Percentiles rank a stretch among this genome's conserved stretches.
phyloP scores from a whole-genome alignment of 495 filamentous ascomycete species.

The Neurospora sp. region DNA sequence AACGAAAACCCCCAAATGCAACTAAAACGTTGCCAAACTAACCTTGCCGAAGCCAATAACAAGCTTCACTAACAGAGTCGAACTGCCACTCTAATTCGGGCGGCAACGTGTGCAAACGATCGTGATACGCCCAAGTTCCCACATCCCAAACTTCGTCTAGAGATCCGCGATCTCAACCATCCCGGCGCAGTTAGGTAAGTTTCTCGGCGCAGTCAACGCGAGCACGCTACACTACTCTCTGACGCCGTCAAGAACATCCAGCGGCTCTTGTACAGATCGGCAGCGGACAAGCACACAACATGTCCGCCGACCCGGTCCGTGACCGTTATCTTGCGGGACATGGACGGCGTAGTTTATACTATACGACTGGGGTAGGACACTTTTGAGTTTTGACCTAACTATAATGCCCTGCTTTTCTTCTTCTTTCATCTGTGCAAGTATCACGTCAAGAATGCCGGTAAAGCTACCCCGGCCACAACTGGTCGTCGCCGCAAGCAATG shows the following conservation, averaged over 20 bases:
- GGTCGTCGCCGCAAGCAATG: too few relatives aligned
- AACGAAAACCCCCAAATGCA: too few relatives aligned
- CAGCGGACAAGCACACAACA: conserved; percentile 25
- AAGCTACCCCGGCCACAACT: too few relatives aligned
- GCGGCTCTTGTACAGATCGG: conserved; percentile 47
- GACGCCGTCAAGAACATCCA: conserved; percentile 54
- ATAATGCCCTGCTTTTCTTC: background rate
- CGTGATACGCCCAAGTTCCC: conserved; percentile 19
- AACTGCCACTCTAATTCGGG: too few relatives aligned
- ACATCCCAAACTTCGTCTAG: conserved; percentile 58
- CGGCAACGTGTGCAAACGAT: background rate
- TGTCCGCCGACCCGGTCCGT: conserved; percentile 56
- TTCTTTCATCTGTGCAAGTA: background rate
- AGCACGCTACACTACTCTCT: conserved; percentile 46
- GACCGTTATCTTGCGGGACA: conserved; percentile 70
- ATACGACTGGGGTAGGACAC: conserved; percentile 55
- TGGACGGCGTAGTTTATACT: conserved; percentile 87
- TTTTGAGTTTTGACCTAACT: background rate
- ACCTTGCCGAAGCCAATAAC: too few relatives aligned
- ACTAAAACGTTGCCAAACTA: too few relatives aligned
- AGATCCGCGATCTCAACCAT: conserved; percentile 59
- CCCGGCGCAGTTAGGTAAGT: conserved; percentile 50
- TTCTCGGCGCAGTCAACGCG: conserved; percentile 51
- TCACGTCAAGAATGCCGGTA: too few relatives aligned
- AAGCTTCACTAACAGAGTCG: too few relatives aligned